Conservation (phyloP, 768 basidiomycete species). For the Phallus indusiatus region DNA sequence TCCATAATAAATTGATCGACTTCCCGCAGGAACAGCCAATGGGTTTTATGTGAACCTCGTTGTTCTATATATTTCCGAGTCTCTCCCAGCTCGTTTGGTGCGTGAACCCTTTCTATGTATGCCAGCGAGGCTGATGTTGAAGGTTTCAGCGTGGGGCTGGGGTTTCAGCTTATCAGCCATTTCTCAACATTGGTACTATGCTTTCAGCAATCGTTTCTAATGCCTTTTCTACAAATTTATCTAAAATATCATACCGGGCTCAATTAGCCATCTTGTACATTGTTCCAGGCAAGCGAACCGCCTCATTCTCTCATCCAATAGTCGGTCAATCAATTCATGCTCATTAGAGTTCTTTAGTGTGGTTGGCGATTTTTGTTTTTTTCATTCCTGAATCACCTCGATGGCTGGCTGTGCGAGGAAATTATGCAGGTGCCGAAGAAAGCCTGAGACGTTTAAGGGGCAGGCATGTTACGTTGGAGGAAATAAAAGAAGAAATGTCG, state of each 20-base stretch:
- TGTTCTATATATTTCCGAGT: conserved; percentile 10
- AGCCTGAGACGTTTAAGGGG: neutral
- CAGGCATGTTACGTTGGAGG: neutral
- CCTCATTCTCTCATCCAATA: neutral
- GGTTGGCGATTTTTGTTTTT: conserved; percentile 15
- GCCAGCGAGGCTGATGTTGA: too few species aligned
- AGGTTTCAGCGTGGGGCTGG: neutral
- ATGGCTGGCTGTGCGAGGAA: conserved; percentile 31
- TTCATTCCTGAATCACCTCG: conserved; percentile 35
- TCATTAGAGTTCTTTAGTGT: neutral
- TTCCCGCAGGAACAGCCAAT: conserved; percentile 6
- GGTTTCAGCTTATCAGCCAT: conserved; percentile 7
- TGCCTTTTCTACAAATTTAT: conserved; percentile 5
- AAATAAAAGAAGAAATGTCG: neutral
- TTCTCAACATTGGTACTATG: conserved; percentile 1
- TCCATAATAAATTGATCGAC: neutral
- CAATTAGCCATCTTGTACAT: conserved; percentile 1
- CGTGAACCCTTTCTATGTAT: neutral
- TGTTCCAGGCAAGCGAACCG: neutral
- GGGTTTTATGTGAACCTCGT: conserved; percentile 9
- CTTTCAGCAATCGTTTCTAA: conserved; percentile 6
- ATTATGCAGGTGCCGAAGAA: conserved; percentile 24
- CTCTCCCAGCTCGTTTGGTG: conserved; percentile 11
- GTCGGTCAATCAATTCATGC: neutral
- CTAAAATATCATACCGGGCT: conserved; percentile 6